Evolutionary conservation across 768 basidiomycete genomes (phyloP).

Genomic region (Fistulinella prunicolor): DNA sequence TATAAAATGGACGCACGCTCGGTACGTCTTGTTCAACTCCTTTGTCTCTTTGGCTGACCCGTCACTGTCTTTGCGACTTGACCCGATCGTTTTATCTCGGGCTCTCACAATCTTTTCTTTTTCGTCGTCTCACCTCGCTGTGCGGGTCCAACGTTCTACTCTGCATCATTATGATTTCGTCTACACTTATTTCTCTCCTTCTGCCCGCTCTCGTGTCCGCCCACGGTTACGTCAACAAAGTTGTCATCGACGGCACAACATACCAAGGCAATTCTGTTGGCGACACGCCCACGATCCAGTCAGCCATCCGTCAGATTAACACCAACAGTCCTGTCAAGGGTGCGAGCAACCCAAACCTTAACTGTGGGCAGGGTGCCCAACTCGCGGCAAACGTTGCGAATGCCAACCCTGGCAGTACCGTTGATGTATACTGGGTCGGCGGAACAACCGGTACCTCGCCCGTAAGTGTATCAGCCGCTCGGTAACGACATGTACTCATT

Average conservation of each 20-base stretch:
- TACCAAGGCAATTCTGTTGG: constrained; percentile 33
- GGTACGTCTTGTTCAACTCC: too few relatives aligned
- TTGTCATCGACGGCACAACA: constrained; percentile 26
- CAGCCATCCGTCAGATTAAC: constrained; percentile 42
- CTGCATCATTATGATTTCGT: constrained; percentile 13
- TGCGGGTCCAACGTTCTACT: constrained; percentile 8
- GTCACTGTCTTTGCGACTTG: too few relatives aligned
- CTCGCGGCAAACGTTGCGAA: constrained; percentile 45
- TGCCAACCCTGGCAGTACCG: constrained; percentile 56
- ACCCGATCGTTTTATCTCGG: too few relatives aligned
- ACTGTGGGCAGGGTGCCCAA: constrained; percentile 46
- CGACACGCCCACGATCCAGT: constrained; percentile 23
- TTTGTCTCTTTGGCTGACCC: too few relatives aligned
- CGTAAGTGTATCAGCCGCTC: too few relatives aligned
- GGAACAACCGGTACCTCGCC: constrained; percentile 18
- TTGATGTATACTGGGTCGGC: constrained; percentile 54
- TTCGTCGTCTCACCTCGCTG: constrained; percentile 24
- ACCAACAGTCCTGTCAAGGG: constrained; percentile 54
- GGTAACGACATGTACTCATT: too few relatives aligned
- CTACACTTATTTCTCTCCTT: constrained; percentile 13
- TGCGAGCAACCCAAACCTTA: constrained; percentile 49
- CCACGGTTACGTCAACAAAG: constrained; percentile 27
- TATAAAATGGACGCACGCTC: too few relatives aligned
- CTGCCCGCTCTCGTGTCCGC: constrained; percentile 26
- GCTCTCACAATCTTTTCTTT: constrained; percentile 2